Percentiles rank a stretch among this genome's conserved stretches.
These are phyloP conservation scores for Protoeuglena noctilucae DNA, from an alignment of 139 green algal genomes.

Conservation along the genomic window DNA sequence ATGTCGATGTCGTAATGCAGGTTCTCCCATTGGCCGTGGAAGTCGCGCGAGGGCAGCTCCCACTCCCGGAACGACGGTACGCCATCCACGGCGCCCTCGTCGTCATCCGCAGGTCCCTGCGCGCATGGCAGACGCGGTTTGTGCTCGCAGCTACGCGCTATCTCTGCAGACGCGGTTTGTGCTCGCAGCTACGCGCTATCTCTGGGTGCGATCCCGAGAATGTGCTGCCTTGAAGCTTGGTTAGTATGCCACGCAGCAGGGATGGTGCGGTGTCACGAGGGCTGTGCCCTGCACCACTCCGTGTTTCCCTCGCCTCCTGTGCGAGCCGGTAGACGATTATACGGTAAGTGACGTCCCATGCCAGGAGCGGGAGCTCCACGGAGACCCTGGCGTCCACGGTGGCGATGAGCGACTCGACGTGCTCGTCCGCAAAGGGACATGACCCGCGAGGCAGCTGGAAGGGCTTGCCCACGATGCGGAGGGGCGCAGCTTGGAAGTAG, in stretches of 20 bases:
- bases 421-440: too few species aligned
- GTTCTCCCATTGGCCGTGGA: slow-evolving; percentile 56
- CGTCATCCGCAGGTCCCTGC: slow-evolving; percentile 46
- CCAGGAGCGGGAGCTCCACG: slow-evolving; percentile 13
- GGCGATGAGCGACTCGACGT: slow-evolving; percentile 9
- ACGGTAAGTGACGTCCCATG: slow-evolving; percentile 15
- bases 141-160: slow-evolving; percentile 6
- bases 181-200: too few species aligned
- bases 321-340: background rate
- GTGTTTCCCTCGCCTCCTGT: background rate
- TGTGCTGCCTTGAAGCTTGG: too few species aligned
- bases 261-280: background rate
- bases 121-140: slow-evolving; percentile 26
- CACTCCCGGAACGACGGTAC: slow-evolving; percentile 50
- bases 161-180: background rate
- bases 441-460: too few species aligned
- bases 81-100: slow-evolving; percentile 58
- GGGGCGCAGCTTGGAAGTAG: too few species aligned
- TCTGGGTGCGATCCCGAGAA: too few species aligned
- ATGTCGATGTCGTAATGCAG: slow-evolving; percentile 54
- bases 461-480: too few species aligned
- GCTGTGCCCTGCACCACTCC: background rate
- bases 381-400: background rate
- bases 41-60: slow-evolving; percentile 43
- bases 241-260: background rate